Percentiles rank a stretch among this genome's conserved stretches.
phyloP scores from a whole-genome alignment of 2,329 filamentous ascomycete genomes.

The Alternaria infectoria region DNA sequence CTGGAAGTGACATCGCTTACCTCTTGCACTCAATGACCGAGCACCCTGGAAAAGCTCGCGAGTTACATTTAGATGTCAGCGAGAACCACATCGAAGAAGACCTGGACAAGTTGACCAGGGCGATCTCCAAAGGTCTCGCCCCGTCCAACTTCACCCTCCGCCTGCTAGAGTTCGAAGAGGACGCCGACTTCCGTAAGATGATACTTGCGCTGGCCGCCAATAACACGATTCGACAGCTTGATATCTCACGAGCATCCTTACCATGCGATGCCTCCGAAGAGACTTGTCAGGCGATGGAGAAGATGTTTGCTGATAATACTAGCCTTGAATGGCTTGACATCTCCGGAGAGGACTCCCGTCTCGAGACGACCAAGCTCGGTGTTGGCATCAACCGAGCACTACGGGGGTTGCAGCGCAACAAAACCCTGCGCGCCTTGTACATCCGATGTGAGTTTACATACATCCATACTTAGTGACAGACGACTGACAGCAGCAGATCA shows the following conservation, averaged over 20 bases:
- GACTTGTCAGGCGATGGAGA: conserved; percentile 68
- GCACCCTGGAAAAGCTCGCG: conserved; percentile 57
- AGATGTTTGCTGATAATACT: conserved; percentile 71
- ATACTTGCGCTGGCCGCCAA: conserved; percentile 68
- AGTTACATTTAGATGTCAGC: conserved; percentile 70
- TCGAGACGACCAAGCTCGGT: conserved; percentile 73
- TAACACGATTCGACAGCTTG: conserved; percentile 67
- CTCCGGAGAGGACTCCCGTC: conserved; percentile 72
- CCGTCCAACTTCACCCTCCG: conserved; percentile 70
- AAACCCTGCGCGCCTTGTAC: conserved; percentile 64
- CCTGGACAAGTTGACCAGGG: conserved; percentile 58
- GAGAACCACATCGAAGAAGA: conserved; percentile 65
- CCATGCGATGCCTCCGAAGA: conserved; percentile 72
- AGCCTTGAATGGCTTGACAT: conserved; percentile 71
- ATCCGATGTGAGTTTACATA: conserved; percentile 58
- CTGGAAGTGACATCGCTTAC: conserved; percentile 68
- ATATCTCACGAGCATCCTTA: conserved; percentile 73
- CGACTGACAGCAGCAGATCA: conserved; percentile 56
- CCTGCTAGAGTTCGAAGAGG: conserved; percentile 72
- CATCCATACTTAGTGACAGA: too few relatives aligned
- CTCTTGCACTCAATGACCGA: conserved; percentile 69
- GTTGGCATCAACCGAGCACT: conserved; percentile 72
- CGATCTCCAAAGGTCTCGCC: conserved; percentile 60
- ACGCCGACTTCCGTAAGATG: conserved; percentile 68
- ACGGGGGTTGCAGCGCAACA: conserved; percentile 69